These are phyloP conservation scores for Boletus rubroflammeus DNA, from an alignment of 768 basidiomycete species.

Conservation along the genomic window DNA sequence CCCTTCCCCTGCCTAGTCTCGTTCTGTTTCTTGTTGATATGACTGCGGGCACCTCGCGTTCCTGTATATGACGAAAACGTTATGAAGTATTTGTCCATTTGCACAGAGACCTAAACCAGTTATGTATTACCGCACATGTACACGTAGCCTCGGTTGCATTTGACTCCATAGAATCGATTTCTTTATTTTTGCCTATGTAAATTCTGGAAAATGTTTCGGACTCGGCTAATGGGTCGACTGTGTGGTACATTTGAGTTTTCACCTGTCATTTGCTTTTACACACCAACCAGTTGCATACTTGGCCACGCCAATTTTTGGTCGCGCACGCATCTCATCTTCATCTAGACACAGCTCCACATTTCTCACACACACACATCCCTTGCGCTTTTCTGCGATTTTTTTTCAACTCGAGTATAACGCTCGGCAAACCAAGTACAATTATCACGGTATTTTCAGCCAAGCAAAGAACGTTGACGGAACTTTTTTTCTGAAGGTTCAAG, in stretches of 20 bases:
- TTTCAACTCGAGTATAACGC: not conserved
- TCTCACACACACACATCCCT: not conserved
- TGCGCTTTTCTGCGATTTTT: not conserved
- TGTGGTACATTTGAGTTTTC: too few relatives aligned
- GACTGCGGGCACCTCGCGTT: constrained; percentile 1
- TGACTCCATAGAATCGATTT: constrained; percentile 12
- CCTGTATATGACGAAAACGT: constrained; percentile 18
- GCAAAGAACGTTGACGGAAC: not conserved
- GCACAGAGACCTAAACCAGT: constrained; percentile 15
- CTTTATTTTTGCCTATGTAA: not conserved
- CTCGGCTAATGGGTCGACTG: not conserved
- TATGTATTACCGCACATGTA: constrained; percentile 32
- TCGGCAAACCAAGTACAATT: not conserved
- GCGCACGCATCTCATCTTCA: not conserved
- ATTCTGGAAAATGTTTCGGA: not conserved
- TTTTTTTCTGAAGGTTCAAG: not conserved
- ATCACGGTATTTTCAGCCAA: not conserved
- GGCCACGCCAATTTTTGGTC: not conserved
- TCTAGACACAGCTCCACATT: not conserved
- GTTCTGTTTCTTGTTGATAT: constrained; percentile 12
- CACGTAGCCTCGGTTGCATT: constrained; percentile 20
- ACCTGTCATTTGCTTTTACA: too few relatives aligned
- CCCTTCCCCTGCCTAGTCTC: constrained; percentile 21
- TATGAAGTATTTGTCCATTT: constrained; percentile 24
- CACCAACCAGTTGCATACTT: not conserved